phyloP scores from a whole-genome alignment of 148 eudicot species.

The Vaccinium darrowii region DNA sequence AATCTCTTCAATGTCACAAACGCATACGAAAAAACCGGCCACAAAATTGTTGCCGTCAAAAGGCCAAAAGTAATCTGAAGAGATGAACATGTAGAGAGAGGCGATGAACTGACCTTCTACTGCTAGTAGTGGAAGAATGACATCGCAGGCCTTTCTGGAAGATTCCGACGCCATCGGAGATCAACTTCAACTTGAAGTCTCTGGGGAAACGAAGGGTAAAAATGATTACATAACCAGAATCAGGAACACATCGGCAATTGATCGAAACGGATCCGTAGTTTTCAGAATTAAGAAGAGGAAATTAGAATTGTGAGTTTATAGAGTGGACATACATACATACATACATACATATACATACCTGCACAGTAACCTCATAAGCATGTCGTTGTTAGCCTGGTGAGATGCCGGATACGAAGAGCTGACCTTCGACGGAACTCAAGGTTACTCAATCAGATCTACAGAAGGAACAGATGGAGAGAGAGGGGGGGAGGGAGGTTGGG shows the following conservation, averaged over 20 bases:
- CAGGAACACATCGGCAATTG: neutral
- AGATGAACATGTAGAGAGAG: neutral
- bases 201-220: neutral
- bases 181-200: slow-evolving; percentile 17
- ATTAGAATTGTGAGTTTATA: neutral
- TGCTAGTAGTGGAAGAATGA: neutral
- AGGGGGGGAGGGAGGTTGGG: neutral
- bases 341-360: neutral
- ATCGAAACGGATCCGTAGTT: too few relatives aligned
- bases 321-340: too few relatives aligned
- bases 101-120: slow-evolving; percentile 11
- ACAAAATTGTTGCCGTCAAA: neutral
- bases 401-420: neutral
- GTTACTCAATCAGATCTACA: neutral
- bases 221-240: neutral
- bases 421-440: slow-evolving; percentile 6
- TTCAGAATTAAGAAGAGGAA: neutral
- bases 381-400: neutral
- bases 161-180: neutral
- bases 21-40: neutral
- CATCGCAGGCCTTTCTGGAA: neutral
- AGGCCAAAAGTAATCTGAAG: neutral
- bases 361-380: slow-evolving; percentile 7
- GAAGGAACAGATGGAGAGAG: slow-evolving; percentile 2
- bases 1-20: neutral